Base-by-base conservation (phyloP, 257 asterid species). In the Rauvolfia tetraphylla region DNA sequence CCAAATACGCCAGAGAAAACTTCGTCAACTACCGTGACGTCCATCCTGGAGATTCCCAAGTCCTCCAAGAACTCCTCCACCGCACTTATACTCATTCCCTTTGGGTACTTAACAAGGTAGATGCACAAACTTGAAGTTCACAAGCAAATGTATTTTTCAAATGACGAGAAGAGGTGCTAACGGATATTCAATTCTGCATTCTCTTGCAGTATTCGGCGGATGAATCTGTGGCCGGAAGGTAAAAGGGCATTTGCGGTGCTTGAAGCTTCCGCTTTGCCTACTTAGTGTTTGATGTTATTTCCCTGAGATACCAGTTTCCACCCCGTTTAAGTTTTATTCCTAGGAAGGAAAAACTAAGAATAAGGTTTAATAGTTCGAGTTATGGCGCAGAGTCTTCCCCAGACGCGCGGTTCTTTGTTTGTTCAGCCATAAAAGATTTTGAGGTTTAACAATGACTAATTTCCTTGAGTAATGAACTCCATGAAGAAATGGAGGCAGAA, bases 1-100 rank as follows among this genome's bases (percentile, higher is more conserved):
- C 96, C 66, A 94, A 92, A 83, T 92, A 88, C 86, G 96, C 91
- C 58, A 92, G 98, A 8, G 98, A 94, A 80, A 94, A 94, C 88
- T 92, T 94, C 88, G 98, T 94, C 87, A 94, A 92, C 71, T 94
- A 90, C 86, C 82, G 97, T 73, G 98, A 90, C 14, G 82, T 86
- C 76, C 92, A 90, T 65, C 86, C 90, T 31, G 65, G 75, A 0
- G 97, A 94, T 63, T 75, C 78, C 68, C 62, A 80, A 69, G 84
- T 89, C 75, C 53, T 93, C 25, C 38, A 75, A 34, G 97, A 92
- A 18, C 96, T 92, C 73, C 97, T 94, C 72, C 83, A 67, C 12
- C 93, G 97, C 14, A 86, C 97, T 74, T 94, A 92, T 81, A 79
- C 67, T 2, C 98, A 92, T 74, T 84, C 97, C 69, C 81, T 90